These are phyloP conservation scores for Epichloe gansuensis DNA, from an alignment of 2,329 filamentous ascomycete species.

Conservation along the genomic window DNA sequence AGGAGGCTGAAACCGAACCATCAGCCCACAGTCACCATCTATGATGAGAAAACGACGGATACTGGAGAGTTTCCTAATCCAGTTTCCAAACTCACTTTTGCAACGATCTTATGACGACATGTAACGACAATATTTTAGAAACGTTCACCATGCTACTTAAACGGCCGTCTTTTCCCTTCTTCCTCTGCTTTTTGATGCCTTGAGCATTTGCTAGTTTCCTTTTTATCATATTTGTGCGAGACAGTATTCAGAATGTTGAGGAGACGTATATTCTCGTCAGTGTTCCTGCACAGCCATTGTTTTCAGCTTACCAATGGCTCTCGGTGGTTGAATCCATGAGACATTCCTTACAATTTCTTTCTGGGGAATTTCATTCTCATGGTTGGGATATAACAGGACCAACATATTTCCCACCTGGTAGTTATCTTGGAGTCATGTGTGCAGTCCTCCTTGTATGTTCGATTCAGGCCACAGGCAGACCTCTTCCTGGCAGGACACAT, in stretches of 20 bases:
- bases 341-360: neutral
- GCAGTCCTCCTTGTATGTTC: too few species aligned
- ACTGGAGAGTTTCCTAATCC: neutral
- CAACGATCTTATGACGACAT: constrained; percentile 16
- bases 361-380: neutral
- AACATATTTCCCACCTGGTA: neutral
- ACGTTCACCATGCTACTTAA: constrained; percentile 2
- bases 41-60: neutral
- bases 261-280: neutral
- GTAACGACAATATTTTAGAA: constrained; percentile 13
- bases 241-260: neutral
- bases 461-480: too few species aligned
- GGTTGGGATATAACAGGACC: neutral
- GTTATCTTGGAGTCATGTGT: too few species aligned
- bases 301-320: neutral
- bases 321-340: neutral
- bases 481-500: too few species aligned
- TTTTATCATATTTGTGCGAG: neutral
- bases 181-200: neutral
- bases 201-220: neutral
- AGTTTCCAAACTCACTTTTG: constrained; percentile 9
- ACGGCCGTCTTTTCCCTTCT: constrained; percentile 1
- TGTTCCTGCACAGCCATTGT: neutral
- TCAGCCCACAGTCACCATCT: neutral
- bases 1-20: neutral